phyloP scores from a whole-genome alignment of 2,329 filamentous ascomycete species.

The Monosporascus sp. region DNA sequence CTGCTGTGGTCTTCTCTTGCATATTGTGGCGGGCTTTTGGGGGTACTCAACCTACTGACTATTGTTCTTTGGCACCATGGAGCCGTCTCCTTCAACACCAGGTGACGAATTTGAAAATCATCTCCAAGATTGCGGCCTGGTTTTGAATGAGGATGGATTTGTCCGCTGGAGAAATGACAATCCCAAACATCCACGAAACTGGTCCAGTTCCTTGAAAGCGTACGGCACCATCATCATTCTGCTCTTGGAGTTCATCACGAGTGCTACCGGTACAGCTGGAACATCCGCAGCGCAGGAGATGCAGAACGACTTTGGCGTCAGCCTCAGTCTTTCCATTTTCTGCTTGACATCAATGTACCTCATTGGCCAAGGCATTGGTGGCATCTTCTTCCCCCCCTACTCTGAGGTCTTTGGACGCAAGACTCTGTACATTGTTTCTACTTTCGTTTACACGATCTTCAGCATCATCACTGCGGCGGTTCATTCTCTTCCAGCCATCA shows the following conservation, averaged over 20 bases:
- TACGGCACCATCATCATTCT: background rate
- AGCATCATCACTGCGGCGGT: background rate
- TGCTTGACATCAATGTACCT: background rate
- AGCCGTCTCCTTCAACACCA: too few relatives aligned
- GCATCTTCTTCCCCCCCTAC: background rate
- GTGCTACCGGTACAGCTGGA: background rate
- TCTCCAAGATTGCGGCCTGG: too few relatives aligned
- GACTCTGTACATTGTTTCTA: background rate
- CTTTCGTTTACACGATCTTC: background rate
- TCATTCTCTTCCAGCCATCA: background rate
- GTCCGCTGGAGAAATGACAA: too few relatives aligned
- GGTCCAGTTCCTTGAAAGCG: background rate
- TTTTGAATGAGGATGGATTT: too few relatives aligned
- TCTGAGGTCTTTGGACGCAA: conserved; percentile 1
- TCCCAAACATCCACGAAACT: too few relatives aligned
- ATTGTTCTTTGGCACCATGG: too few relatives aligned
- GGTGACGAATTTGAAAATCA: too few relatives aligned
- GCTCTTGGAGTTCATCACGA: background rate
- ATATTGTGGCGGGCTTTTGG: too few relatives aligned
- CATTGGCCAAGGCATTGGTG: background rate
- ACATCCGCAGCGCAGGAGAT: background rate
- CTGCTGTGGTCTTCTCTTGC: too few relatives aligned
- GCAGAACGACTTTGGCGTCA: background rate
- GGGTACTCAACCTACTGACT: too few relatives aligned
- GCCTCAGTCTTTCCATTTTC: background rate